These are phyloP conservation scores for Trichoderma atroviride DNA, from an alignment of 2,329 filamentous ascomycete genomes.

Conservation along the genomic window DNA sequence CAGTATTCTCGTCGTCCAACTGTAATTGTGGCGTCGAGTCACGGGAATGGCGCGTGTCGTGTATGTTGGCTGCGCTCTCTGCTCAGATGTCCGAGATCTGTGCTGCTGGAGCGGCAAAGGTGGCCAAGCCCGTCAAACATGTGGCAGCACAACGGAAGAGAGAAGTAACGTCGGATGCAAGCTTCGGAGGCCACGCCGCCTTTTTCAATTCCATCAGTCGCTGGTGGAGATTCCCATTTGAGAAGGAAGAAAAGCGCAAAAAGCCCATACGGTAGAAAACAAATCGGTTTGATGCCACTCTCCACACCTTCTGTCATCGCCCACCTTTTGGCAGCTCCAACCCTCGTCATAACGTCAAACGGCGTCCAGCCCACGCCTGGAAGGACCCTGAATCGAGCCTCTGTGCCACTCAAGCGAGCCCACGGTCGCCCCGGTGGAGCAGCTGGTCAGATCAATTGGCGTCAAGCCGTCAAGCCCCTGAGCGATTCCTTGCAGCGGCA, in stretches of 20 bases:
- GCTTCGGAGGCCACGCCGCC: slow-evolving; percentile 22
- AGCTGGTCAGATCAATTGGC: background rate
- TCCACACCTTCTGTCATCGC: slow-evolving; percentile 11
- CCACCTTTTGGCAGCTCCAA: slow-evolving; percentile 10
- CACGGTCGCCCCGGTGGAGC: slow-evolving; percentile 5
- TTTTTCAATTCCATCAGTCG: background rate
- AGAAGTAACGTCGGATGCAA: background rate
- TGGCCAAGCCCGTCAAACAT: slow-evolving; percentile 11
- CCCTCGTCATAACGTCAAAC: background rate
- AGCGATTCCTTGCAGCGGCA: slow-evolving; percentile 15
- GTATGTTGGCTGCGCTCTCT: background rate
- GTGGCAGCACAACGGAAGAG: background rate
- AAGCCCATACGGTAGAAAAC: background rate
- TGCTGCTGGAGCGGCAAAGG: background rate
- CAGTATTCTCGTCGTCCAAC: background rate
- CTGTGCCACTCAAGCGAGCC: background rate
- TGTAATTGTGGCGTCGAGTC: background rate
- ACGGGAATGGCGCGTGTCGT: slow-evolving; percentile 3
- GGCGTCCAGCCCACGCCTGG: background rate
- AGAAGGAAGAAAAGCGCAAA: background rate
- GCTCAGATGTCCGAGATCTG: background rate
- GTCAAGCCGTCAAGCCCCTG: slow-evolving; percentile 21
- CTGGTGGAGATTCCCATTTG: background rate
- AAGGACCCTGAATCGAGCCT: slow-evolving; percentile 23
- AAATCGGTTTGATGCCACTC: background rate